These are phyloP conservation scores for Ophiostoma tasmaniense DNA, from an alignment of 2,329 filamentous ascomycete species.

Conservation along the genomic window DNA sequence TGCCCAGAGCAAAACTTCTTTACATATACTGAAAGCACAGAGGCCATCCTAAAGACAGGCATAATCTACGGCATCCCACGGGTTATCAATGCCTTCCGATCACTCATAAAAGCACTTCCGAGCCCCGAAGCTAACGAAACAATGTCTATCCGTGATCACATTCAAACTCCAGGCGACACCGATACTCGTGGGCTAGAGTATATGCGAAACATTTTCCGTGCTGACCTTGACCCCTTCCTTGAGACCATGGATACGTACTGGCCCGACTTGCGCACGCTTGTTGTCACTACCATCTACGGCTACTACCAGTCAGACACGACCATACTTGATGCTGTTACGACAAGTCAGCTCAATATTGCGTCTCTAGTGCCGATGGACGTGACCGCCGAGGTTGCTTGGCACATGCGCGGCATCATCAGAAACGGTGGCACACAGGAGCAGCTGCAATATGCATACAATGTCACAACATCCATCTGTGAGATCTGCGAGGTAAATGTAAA, in stretches of 20 bases:
- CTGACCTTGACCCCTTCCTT: background rate
- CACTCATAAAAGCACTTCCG: background rate
- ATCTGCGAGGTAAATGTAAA: background rate
- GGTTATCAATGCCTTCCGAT: background rate
- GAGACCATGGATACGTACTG: background rate
- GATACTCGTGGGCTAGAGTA: background rate
- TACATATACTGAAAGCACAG: background rate
- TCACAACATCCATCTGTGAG: background rate
- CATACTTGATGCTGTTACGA: background rate
- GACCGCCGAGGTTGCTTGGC: background rate
- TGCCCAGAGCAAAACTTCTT: background rate
- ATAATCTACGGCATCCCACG: background rate
- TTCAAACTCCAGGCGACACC: background rate
- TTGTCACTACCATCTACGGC: background rate
- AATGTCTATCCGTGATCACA: background rate
- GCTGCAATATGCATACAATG: background rate
- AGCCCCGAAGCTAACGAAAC: background rate
- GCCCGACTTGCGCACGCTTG: background rate
- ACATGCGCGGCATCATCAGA: background rate
- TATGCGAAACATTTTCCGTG: background rate
- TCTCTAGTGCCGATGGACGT: background rate
- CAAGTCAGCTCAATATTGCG: background rate
- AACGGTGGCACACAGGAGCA: background rate
- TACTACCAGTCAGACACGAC: background rate
- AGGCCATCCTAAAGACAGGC: background rate